Conservation (phyloP, 805 yeast species). For the Monosporozyma siamensis region DNA sequence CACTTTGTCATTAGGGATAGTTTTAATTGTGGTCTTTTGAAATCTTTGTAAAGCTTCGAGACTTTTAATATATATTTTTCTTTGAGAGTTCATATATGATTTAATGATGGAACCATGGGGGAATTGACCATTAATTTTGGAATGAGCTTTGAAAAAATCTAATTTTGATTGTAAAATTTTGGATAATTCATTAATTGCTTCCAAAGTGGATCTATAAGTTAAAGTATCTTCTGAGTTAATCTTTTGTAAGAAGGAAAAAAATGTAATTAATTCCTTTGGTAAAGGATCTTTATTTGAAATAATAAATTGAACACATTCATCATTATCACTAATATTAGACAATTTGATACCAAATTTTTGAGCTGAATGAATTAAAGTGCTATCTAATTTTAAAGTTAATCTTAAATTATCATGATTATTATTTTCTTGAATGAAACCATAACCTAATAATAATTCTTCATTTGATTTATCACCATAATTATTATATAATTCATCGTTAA, state of each 20-base stretch:
- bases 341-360: slow-evolving; percentile 33
- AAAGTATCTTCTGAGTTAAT: slow-evolving; percentile 38
- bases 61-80: slow-evolving; percentile 35
- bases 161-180: slow-evolving; percentile 45
- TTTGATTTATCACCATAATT: slow-evolving; percentile 86
- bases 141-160: slow-evolving; percentile 29
- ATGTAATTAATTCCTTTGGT: slow-evolving; percentile 39
- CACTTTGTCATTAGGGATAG: slow-evolving; percentile 13
- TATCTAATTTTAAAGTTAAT: slow-evolving; percentile 47
- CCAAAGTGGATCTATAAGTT: slow-evolving; percentile 47
- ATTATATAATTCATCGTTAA: slow-evolving; percentile 52
- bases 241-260: slow-evolving; percentile 48
- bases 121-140: slow-evolving; percentile 21
- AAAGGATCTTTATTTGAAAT: slow-evolving; percentile 29
- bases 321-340: slow-evolving; percentile 29
- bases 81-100: slow-evolving; percentile 43
- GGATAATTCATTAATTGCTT: slow-evolving; percentile 49
- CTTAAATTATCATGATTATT: slow-evolving; percentile 52
- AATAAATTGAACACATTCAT: slow-evolving; percentile 34
- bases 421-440: slow-evolving; percentile 60
- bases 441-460: slow-evolving; percentile 70
- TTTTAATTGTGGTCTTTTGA: slow-evolving; percentile 35
- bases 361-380: slow-evolving; percentile 24
- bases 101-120: slow-evolving; percentile 29
- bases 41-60: slow-evolving; percentile 30